These are phyloP conservation scores for Quercus cerris DNA, from an alignment of 306 rosid species.

Conservation along the genomic window DNA sequence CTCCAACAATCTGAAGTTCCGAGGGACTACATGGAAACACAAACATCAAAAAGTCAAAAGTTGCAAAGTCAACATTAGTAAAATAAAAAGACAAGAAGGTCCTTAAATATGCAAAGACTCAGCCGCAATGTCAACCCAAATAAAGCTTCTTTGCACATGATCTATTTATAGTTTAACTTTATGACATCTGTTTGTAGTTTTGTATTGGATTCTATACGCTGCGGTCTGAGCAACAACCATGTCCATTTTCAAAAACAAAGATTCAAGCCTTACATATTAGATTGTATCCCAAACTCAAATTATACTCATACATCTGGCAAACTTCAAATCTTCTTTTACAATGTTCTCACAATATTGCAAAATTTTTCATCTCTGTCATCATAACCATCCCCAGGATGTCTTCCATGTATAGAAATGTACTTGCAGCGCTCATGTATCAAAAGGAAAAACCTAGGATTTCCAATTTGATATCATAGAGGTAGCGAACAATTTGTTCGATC, in stretches of 20 bases:
- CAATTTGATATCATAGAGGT: not conserved
- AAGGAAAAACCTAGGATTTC: not conserved
- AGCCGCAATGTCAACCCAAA: not conserved
- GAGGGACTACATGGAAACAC: slow-evolving; percentile 67
- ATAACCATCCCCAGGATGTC: not conserved
- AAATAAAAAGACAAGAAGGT: not conserved
- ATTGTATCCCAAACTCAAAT: not conserved
- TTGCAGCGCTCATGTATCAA: not conserved
- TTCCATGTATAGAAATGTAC: not conserved
- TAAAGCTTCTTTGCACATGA: not conserved
- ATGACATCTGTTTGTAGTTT: not conserved
- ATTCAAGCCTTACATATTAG: not conserved
- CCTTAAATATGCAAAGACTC: not conserved
- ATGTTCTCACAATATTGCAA: not conserved
- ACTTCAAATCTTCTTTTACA: not conserved
- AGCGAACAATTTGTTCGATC: not conserved
- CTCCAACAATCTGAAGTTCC: slow-evolving; percentile 99
- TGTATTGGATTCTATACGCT: not conserved
- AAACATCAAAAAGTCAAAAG: slow-evolving; percentile 15
- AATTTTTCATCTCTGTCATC: not conserved
- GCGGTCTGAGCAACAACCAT: not conserved
- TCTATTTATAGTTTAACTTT: not conserved
- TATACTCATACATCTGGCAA: not conserved
- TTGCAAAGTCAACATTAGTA: not conserved
- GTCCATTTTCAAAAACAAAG: not conserved